phyloP scores from a whole-genome alignment of 257 asterid species.

The Capsicum chinense region DNA sequence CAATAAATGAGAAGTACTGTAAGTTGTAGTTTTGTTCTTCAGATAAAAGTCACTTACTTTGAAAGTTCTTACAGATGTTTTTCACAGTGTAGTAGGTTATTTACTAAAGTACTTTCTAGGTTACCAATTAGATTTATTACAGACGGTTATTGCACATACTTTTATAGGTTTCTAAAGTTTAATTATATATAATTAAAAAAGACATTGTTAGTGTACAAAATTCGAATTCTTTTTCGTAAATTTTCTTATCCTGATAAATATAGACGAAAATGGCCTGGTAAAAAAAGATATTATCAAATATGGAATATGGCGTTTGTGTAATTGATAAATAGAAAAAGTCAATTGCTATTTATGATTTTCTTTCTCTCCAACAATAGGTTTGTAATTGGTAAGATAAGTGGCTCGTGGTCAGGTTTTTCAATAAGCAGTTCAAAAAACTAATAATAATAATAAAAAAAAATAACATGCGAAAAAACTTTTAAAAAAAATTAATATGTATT shows the following conservation, averaged over 20 bases:
- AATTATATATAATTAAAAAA: background rate
- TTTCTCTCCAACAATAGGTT: no score
- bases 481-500: no score
- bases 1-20: background rate
- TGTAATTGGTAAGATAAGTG: no score
- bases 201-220: background rate
- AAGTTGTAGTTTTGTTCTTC: background rate
- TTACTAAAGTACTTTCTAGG: background rate
- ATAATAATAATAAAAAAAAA: no score
- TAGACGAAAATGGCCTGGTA: background rate
- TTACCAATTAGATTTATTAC: background rate
- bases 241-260: no score
- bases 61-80: background rate
- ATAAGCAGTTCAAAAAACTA: no score
- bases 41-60: background rate
- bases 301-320: background rate
- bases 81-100: background rate
- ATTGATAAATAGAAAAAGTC: background rate
- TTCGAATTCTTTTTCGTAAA: background rate
- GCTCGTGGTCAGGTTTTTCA: no score
- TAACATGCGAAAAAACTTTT: no score
- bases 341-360: no score
- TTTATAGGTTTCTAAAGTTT: background rate
- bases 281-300: background rate
- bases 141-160: background rate